Base-by-base conservation (phyloP, 202 grass and related monocot genomes). In the Cymbopogon flexuosus region DNA sequence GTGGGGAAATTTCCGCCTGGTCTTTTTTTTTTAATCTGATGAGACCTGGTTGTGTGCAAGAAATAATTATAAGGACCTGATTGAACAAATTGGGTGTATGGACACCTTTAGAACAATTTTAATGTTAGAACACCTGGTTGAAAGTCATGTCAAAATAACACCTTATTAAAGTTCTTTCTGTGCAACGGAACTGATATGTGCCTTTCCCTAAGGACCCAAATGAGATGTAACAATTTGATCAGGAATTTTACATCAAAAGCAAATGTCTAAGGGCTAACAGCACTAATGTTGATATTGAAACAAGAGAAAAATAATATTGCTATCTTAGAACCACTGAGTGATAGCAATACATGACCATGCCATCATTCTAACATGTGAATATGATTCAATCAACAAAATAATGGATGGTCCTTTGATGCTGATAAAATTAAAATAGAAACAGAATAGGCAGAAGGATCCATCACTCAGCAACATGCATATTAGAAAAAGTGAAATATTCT, bases 381-480 rank as follows among this genome's bases (percentile, higher is more conserved):
- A 24, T 10, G 36, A 6, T 36, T 62, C 72, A 76, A 57, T 58
- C 62, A 76, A 45, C 76, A 57, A 52, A 73, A 54, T 49, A 65
- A 77, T 29, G 22, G 36, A 45, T 15, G 52, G n/a, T 19, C 49
- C 11, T 61, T 69, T 52, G 37, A 60, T 46, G 66, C 61, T 84
- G 56, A 76, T 35, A 61, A 77, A 76, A 68, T n/a, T 77, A 37
- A 77, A 31, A 70, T 77, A 78, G 52, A 62, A 51, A 70, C 34
- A n/a, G 13, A 68, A 40, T 30, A 74, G 9, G 54, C 19, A 58
- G 54, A 58, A 58, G 1, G 47, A 70, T 78, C 29, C 27, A 49
- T 37, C 13, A 77, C 36, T 47, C 14, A 58, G 63, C 21, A 52
- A 49, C 80, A 73, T 52, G 58, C 27, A 35, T 21, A 73, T 73